Percentiles rank a stretch among this genome's conserved stretches.
These are phyloP conservation scores for Wickerhamiella infanticola DNA, from an alignment of 1,139 yeast species.

Conservation along the genomic window DNA sequence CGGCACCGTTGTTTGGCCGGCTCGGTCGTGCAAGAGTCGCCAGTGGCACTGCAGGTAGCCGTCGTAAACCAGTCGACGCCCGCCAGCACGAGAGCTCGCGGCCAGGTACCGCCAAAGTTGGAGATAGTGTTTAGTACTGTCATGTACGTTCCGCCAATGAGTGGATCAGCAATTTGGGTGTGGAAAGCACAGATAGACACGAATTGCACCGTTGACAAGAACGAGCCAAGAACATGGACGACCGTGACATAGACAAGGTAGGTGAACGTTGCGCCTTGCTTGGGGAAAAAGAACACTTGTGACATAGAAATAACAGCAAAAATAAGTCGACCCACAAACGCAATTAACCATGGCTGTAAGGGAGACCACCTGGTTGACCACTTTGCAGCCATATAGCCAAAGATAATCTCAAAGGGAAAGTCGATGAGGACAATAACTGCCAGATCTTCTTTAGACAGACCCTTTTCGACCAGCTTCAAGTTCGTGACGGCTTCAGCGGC, in stretches of 20 bases:
- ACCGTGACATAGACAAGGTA: slow-evolving; percentile 59
- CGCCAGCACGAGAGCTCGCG: slow-evolving; percentile 58
- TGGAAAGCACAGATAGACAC: slow-evolving; percentile 91
- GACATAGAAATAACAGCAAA: slow-evolving; percentile 68
- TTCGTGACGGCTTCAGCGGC: slow-evolving; percentile 95
- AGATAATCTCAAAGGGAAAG: slow-evolving; percentile 88
- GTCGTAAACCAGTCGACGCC: slow-evolving; percentile 66
- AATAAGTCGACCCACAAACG: slow-evolving; percentile 66
- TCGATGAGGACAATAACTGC: slow-evolving; percentile 87
- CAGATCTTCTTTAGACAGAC: slow-evolving; percentile 82
- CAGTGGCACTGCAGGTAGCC: slow-evolving; percentile 37
- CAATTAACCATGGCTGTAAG: slow-evolving; percentile 77
- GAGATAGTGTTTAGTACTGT: slow-evolving; percentile 84
- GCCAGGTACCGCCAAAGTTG: slow-evolving; percentile 97
- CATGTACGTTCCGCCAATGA: slow-evolving; percentile 96
- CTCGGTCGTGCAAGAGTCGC: slow-evolving; percentile 25
- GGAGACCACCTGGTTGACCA: slow-evolving; percentile 73
- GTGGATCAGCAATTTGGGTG: slow-evolving; percentile 87
- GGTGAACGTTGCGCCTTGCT: slow-evolving; percentile 26
- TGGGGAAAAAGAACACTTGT: slow-evolving; percentile 60
- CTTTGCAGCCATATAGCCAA: slow-evolving; percentile 90
- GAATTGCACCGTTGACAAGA: slow-evolving; percentile 90
- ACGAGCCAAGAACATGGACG: slow-evolving; percentile 74
- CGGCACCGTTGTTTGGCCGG: slow-evolving; percentile 36
- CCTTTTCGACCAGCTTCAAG: slow-evolving; percentile 79